Percentiles rank a stretch among this genome's conserved stretches.
Conservation (phyloP, 805 yeast genomes). For the Novakomyces olei region DNA sequence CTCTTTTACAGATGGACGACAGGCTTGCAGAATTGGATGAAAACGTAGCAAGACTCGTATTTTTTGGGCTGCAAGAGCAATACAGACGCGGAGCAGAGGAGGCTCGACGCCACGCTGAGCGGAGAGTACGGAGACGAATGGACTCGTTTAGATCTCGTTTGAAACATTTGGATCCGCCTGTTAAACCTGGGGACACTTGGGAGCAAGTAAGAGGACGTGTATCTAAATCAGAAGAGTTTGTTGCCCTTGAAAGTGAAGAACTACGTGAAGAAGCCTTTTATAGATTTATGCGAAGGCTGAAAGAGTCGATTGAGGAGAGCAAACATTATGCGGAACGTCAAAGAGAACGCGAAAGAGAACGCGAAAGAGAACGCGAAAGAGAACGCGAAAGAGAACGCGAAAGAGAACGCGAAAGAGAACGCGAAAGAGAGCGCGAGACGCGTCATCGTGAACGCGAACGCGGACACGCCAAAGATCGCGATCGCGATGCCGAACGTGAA, state of each 20-base stretch:
- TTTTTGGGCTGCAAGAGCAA: slow-evolving; percentile 7
- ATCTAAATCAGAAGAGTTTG: slow-evolving; percentile 16
- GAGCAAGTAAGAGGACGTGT: slow-evolving; percentile 17
- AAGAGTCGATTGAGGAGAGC: slow-evolving; percentile 12
- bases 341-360: slow-evolving; percentile 6
- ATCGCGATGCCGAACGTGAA: not conserved
- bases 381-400: slow-evolving; percentile 4
- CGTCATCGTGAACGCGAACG: not conserved
- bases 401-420: not conserved
- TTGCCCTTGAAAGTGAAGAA: slow-evolving; percentile 17
- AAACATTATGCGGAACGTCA: too few relatives aligned
- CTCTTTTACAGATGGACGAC: slow-evolving; percentile 10
- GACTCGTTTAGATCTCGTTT: slow-evolving; percentile 15
- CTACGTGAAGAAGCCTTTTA: slow-evolving; percentile 16
- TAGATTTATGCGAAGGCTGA: slow-evolving; percentile 14
- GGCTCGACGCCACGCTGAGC: slow-evolving; percentile 13
- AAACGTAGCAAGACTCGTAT: slow-evolving; percentile 5
- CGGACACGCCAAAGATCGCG: not conserved
- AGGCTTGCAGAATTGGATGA: slow-evolving; percentile 8
- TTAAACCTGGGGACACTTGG: slow-evolving; percentile 18
- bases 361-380: slow-evolving; percentile 4
- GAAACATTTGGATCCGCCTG: slow-evolving; percentile 15
- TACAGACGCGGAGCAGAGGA: slow-evolving; percentile 11
- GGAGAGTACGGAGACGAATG: slow-evolving; percentile 13
- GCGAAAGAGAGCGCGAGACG: not conserved